Evolutionary conservation across 2,329 filamentous ascomycete genomes (phyloP), one percentile per base, ranked within the genome.

Genomic region (Monilinia laxa): DNA sequence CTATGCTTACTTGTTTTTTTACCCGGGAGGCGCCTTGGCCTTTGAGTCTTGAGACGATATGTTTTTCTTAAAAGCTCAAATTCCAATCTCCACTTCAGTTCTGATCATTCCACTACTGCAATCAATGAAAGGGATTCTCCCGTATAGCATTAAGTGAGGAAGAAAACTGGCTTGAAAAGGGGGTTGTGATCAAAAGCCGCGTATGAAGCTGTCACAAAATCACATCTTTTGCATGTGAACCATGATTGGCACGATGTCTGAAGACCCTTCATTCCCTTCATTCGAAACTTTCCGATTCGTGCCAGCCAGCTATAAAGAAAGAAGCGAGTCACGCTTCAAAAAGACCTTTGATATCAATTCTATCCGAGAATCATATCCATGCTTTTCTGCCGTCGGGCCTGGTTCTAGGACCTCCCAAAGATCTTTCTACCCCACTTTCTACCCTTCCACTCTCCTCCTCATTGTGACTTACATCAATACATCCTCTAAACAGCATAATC

Each of bases 351-450:
- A 35, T 14, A 23, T 11, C 28, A 25, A 47, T 47, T 20, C 35
- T 58, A 42, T 59, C 10, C 40, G 28, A n/a, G 23, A 5, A 47
- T 51, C 35, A 62, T 20, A 23, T n/a, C 45, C n/a, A 23, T 38
- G n/a, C 49, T 54, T 42, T 62, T 63, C 38, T 63, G 12, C 40
- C 40, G 2, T 60, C 45, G n/a, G 58, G 28, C 58, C 49, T 49
- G 57, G 57, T 49, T 49, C 57, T 49, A 49, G 28, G 57, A 35
- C 56, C 56, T 35, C 42, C 47, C 42, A 20, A 28, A 54, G 52
- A 54, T 20, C 28, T 54, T 35, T 14, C 18, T 38, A 18, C 42
- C 57, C 57, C 57, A 60, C 57, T 60, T 49, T 4, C 12, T 10
- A 23, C 28, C 57, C 31, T 62, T 62, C 47, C 16, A 62, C 59